A percentile compares a stretch with the other conserved stretches of the same genome.
Conservation (phyloP, 2,329 filamentous ascomycete species). For the Fusarium continuum region DNA sequence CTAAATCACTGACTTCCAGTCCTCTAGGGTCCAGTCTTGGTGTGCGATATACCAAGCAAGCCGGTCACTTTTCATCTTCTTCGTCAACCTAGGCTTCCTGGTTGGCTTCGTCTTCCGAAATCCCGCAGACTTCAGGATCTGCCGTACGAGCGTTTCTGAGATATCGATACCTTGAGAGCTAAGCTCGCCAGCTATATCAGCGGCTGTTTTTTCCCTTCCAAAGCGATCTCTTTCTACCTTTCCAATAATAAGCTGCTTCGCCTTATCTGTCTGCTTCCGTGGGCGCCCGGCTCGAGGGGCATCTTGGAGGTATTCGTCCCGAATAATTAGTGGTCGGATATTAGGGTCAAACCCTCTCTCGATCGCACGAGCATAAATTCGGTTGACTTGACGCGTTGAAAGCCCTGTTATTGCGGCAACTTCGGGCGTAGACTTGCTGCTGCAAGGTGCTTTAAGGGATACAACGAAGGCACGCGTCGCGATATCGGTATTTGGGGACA, state of each 20-base stretch:
- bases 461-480: not conserved
- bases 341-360: not conserved
- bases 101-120: not conserved
- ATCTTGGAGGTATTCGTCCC: not conserved
- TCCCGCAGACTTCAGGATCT: not conserved
- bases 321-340: not conserved
- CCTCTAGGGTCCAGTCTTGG: conserved; percentile 20
- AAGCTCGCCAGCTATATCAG: not conserved
- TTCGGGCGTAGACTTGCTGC: not conserved
- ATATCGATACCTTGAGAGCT: not conserved
- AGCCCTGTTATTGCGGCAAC: not conserved
- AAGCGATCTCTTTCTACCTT: not conserved
- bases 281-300: not conserved
- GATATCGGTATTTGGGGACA: not conserved
- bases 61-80: conserved; percentile 16
- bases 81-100: no score
- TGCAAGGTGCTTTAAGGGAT: not conserved
- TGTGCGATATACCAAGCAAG: conserved; percentile 13
- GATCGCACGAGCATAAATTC: not conserved
- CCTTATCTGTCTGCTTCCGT: not conserved
- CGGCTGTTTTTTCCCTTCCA: not conserved
- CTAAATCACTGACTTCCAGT: conserved; percentile 36
- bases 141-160: not conserved
- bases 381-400: not conserved
- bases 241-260: not conserved